Evolutionary conservation across 148 eudicot genomes (phyloP).

Genomic region (Silene uniflora): DNA sequence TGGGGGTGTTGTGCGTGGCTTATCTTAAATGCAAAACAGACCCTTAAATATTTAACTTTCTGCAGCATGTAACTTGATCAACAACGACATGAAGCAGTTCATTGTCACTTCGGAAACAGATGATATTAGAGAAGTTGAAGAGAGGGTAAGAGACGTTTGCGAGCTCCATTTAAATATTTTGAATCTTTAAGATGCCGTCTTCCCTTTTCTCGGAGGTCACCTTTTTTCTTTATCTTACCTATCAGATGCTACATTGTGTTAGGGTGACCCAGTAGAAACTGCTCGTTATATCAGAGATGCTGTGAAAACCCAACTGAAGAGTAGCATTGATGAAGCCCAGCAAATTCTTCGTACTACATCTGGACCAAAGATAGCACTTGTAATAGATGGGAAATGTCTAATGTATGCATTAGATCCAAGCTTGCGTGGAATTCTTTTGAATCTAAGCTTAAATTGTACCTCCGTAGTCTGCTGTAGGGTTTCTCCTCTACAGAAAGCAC

Average conservation of each 20-base stretch:
- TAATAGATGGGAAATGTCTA: slow-evolving; percentile 96
- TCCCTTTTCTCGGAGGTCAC: slow-evolving; percentile 5
- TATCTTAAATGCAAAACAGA: neutral
- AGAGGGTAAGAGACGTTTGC: slow-evolving; percentile 46
- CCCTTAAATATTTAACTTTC: slow-evolving; percentile 11
- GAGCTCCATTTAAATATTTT: neutral
- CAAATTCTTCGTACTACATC: slow-evolving; percentile 35
- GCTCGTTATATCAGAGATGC: slow-evolving; percentile 62
- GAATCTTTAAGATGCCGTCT: neutral
- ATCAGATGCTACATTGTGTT: slow-evolving; percentile 13
- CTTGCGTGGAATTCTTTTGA: slow-evolving; percentile 72
- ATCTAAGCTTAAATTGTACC: slow-evolving; percentile 77
- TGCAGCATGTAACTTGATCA: slow-evolving; percentile 90
- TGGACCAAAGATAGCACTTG: slow-evolving; percentile 70
- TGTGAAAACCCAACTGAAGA: slow-evolving; percentile 62
- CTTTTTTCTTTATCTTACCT: slow-evolving; percentile 6
- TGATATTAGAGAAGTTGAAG: slow-evolving; percentile 84
- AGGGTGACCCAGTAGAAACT: slow-evolving; percentile 95
- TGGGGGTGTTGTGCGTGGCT: neutral
- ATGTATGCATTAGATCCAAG: slow-evolving; percentile 94
- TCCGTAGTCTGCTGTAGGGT: slow-evolving; percentile 97
- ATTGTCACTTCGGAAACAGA: slow-evolving; percentile 96
- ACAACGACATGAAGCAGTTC: slow-evolving; percentile 91
- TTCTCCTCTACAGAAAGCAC: slow-evolving; percentile 98
- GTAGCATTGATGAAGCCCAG: slow-evolving; percentile 72